A percentile compares a stretch with the other conserved stretches of the same genome.
These are phyloP conservation scores for Quercus lobata DNA, from an alignment of 331 rosid genomes.

Conservation along the genomic window DNA sequence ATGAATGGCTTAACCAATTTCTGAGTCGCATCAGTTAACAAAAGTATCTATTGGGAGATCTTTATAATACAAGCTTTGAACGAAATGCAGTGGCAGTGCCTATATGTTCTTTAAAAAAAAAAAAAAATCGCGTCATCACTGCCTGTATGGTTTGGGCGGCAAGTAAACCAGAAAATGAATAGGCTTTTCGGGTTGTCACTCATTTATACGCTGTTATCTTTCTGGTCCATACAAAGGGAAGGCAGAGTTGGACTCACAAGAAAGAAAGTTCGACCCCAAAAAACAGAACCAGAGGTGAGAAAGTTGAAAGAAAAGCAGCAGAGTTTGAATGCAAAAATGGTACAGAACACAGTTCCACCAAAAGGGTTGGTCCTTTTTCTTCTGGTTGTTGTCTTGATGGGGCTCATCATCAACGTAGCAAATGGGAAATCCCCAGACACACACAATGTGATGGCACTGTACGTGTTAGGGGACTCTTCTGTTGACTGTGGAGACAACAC, in stretches of 20 bases:
- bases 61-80: too few species aligned
- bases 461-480: conserved; percentile 75
- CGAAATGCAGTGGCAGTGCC: too few species aligned
- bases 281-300: conserved; percentile 1
- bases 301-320: neutral
- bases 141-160: too few species aligned
- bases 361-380: conserved; percentile 17
- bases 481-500: conserved; percentile 86
- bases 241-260: neutral
- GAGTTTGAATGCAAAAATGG: neutral
- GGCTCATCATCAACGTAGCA: conserved; percentile 12
- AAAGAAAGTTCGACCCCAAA: neutral
- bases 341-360: neutral
- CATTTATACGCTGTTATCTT: too few species aligned
- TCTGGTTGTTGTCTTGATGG: conserved; percentile 22
- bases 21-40: too few species aligned
- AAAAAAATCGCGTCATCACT: too few species aligned
- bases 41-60: too few species aligned
- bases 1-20: too few species aligned
- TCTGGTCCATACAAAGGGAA: neutral
- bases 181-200: too few species aligned
- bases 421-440: conserved; percentile 16
- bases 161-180: too few species aligned
- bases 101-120: too few species aligned
- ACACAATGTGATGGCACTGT: conserved; percentile 42